Evolutionary conservation across 768 basidiomycete genomes (phyloP).

Genomic region (Panaeolus cyanescens): DNA sequence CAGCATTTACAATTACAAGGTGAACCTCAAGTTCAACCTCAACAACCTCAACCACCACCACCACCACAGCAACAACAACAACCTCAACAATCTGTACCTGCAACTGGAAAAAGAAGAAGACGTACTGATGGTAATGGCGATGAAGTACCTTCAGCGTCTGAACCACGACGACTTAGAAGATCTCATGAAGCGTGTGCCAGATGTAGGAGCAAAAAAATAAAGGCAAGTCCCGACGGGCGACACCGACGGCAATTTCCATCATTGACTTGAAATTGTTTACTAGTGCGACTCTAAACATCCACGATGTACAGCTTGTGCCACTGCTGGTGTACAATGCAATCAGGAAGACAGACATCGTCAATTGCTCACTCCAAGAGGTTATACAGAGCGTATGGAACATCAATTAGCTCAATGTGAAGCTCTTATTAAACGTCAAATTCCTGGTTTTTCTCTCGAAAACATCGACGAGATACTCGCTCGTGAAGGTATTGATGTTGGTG

Average conservation of each 20-base stretch:
- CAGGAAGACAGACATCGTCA: slow-evolving; percentile 89
- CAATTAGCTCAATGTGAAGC: slow-evolving; percentile 79
- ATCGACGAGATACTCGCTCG: slow-evolving; percentile 66
- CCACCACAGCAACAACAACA: slow-evolving; percentile 35
- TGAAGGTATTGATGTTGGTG: slow-evolving; percentile 62
- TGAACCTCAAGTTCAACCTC: slow-evolving; percentile 25
- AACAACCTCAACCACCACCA: slow-evolving; percentile 25
- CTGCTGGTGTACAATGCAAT: slow-evolving; percentile 77
- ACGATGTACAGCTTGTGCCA: slow-evolving; percentile 81
- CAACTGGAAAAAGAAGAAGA: slow-evolving; percentile 51
- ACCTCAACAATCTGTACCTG: slow-evolving; percentile 28
- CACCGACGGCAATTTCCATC: slow-evolving; percentile 86
- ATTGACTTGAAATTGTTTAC: slow-evolving; percentile 27
- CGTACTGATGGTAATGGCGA: slow-evolving; percentile 59
- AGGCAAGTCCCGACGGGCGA: slow-evolving; percentile 74
- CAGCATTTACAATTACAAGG: slow-evolving; percentile 44
- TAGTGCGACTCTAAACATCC: slow-evolving; percentile 94
- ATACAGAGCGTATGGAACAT: slow-evolving; percentile 81
- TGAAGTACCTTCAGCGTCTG: slow-evolving; percentile 57
- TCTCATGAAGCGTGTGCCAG: slow-evolving; percentile 92
- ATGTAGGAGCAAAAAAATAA: slow-evolving; percentile 96
- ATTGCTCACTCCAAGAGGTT: slow-evolving; percentile 82
- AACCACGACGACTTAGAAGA: slow-evolving; percentile 80
- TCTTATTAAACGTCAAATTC: slow-evolving; percentile 73
- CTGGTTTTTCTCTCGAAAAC: slow-evolving; percentile 64